Base-by-base conservation (phyloP, 768 basidiomycete species). In the Leccinum disarticulatum region DNA sequence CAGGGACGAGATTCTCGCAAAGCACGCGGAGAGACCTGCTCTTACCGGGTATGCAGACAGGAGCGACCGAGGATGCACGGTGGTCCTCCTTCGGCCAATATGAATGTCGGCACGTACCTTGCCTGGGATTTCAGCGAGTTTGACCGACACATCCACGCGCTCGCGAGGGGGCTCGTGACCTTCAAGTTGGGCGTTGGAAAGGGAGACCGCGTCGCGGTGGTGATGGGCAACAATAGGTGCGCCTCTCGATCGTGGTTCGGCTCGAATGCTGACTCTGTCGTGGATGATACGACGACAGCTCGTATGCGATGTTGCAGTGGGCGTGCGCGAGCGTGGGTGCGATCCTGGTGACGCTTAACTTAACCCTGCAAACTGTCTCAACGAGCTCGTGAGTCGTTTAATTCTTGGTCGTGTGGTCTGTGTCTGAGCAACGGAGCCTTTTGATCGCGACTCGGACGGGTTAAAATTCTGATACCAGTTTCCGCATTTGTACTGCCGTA, bases 211-310 rank as follows among this genome's bases (percentile, higher is more conserved):
- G 85, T 93, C 25, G 92, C 81, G 1, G 88, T 91, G 7, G 73
- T 93, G 41, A 91, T 93, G 90, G 91, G 91, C 5, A 94, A 93
- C 61, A 89, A 83, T 60, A 93, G 91, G 91, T 90, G 63, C 36
- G 76, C 14, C 8, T 28, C 22, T 31, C 4, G 11, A 28, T 36
- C 48, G 35, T 54, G 33, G 35, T 19, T 49, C 13, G 36, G 25
- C 27, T 31, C n/a, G 33, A 54, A 2, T 27, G 17, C 53, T 54
- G 54, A 55, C 28, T n/a, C 9, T 27, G 11, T 33, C 22, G 17
- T 19, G 55, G 57, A 27, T 54, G 31, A 47, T 47, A 4, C 41
- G n/a, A 19, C 41, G 41, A 31, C 61, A 92, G 91, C 67, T 79
- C 89, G 17, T 94, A 94, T 69, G 90, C 90, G 0, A 79, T 83